Evolutionary conservation across 108 stramenopile genomes (phyloP), one percentile per base, ranked within the genome.

Genomic region (Pelagomonas calceolata): DNA sequence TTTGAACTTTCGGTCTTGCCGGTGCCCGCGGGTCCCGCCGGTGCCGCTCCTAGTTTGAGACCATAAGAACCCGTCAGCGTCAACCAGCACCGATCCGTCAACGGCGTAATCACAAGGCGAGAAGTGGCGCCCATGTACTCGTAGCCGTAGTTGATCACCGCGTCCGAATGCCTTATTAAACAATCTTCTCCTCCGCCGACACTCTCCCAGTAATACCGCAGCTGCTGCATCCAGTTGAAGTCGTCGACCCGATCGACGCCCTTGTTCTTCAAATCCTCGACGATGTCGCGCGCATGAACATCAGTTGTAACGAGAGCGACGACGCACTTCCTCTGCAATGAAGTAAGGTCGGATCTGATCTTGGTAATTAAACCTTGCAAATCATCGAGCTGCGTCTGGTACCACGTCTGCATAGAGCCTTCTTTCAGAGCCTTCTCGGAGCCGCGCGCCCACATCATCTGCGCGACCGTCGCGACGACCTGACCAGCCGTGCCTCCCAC

Each of bases 171-270:
- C 0, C 73, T 43, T 30, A 86, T 81, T 32, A 80, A 43, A 32
- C 81, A 82, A 73, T 84, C 74, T 32, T 82, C 82, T 16, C 70
- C 37, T 64, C 80, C 81, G 26, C 34, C 71, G 32, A 71, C 72
- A 67, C 66, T 70, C 44, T 82, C 81, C 80, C 82, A 84, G 73
- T 88, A 83, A 75, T 86, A 88, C 21, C 87, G 84, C 43, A 88
- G 81, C 81, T 88, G 87, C 77, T 85, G 84, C 76, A 85, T 82
- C 87, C 87, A 88, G 30, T 80, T 79, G 76, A 88, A 88, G 70
- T 85, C 82, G 39, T 73, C 63, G 26, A 51, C 64, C 31, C 63
- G 60, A 31, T 30, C 9, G 16, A 80, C 82, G 68, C 78, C 44
- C 65, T 77, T 81, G 17, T 84, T 82, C 29, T 72, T 39, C 10